Percentiles rank a stretch among this genome's conserved stretches.
phyloP scores from a whole-genome alignment of 805 yeast species.

The Zygotorulaspora florentina region DNA sequence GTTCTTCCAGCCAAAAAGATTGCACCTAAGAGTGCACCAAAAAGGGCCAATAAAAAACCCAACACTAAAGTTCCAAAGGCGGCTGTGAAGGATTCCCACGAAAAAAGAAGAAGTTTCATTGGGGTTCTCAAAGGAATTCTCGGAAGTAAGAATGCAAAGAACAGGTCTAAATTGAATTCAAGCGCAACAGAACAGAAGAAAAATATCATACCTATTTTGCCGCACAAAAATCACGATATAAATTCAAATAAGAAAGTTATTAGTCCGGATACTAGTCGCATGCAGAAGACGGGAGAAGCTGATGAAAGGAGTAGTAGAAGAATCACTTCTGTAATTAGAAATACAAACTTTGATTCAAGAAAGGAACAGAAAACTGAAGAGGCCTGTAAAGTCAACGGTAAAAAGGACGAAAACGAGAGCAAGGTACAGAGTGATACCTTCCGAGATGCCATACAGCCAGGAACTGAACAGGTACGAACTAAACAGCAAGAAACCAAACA shows the following conservation, averaged over 20 bases:
- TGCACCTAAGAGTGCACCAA: too few relatives aligned
- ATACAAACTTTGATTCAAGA: background rate
- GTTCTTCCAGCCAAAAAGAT: background rate
- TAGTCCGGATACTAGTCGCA: too few relatives aligned
- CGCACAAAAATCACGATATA: background rate
- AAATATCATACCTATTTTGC: background rate
- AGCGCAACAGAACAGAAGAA: background rate
- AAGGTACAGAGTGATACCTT: too few relatives aligned
- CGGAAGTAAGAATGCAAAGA: conserved; percentile 13
- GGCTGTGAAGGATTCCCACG: conserved; percentile 3
- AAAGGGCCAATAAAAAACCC: background rate
- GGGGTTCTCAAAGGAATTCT: conserved; percentile 18
- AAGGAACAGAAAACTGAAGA: background rate
- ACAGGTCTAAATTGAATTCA: conserved; percentile 4
- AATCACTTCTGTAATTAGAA: background rate
- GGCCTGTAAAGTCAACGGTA: background rate
- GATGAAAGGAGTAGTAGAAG: background rate
- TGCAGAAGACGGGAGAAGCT: background rate
- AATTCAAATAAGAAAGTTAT: background rate
- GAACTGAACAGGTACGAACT: too few relatives aligned
- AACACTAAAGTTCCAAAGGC: background rate
- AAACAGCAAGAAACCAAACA: too few relatives aligned
- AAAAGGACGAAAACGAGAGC: background rate
- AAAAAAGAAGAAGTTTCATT: conserved; percentile 19
- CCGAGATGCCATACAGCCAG: too few relatives aligned